Base-by-base conservation (phyloP, 2,329 filamentous ascomycete species). In the Chrysosphaeria jannelii region DNA sequence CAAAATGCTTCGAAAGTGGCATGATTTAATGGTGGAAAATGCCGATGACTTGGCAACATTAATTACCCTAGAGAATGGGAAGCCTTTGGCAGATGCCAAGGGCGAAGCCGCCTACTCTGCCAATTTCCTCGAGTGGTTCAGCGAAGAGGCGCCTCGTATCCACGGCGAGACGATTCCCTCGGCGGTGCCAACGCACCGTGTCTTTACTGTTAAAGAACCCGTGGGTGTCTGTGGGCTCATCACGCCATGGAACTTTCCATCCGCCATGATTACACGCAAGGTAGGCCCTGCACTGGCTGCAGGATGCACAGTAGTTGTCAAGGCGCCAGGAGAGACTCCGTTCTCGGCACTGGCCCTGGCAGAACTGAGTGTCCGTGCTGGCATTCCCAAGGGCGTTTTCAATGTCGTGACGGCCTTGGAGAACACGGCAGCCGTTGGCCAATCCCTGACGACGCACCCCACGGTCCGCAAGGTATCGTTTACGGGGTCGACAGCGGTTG, bases 281-380 rank as follows among this genome's bases (percentile, higher is more conserved):
- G 53, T 65, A 23, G 65, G 58, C 2, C 62, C 74, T 2, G 72
- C 71, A 6, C 53, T 93, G 26, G 85, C 85, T 10, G 79, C 78
- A n/a, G 85, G 85, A 28, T 93, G 81, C 47, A 90, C 81, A 0
- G 72, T 89, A 3, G 79, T 93, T 2, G 67, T 66, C 36, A 97
- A 97, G 44, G 70, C 78, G 10, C 79, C 81, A 2, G 67, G 68
- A 23, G 81, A 93, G 50, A 91, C 85, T 1, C 85, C 81, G 0
- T 85, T 81, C 41, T 89, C 79, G 13, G 65, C 76, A 1, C 65
- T 90, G 18, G 81, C 81, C 2, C 46, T 93, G 11, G 75, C 75
- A 1, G 79, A 90, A 45, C 59, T 93, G 19, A 75, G 69, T 7
- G 60, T 72, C 37, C 65, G 79, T 10, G 81, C 81, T 9, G 81